Evolutionary conservation across 2,329 filamentous ascomycete genomes (phyloP).

Genomic region (Atkinsonella hypoxylon): DNA sequence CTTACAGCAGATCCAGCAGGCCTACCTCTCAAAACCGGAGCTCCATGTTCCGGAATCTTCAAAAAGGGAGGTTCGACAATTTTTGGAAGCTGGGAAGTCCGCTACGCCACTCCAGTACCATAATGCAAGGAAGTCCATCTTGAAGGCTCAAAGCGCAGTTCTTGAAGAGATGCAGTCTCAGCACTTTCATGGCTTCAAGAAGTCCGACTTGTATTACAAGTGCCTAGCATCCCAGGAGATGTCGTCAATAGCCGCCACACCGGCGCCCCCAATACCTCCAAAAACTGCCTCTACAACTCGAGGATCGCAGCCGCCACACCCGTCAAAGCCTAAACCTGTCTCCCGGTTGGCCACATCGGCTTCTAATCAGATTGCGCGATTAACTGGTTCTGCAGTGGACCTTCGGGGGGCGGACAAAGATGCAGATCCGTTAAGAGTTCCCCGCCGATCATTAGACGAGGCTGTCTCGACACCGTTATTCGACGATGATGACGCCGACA

Average conservation of each 20-base stretch:
- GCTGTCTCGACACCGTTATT: conserved; percentile 44
- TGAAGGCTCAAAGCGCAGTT: conserved; percentile 70
- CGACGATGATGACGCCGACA: conserved; percentile 70
- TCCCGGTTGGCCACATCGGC: conserved; percentile 28
- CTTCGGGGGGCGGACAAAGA: conserved; percentile 25
- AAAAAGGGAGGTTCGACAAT: conserved; percentile 59
- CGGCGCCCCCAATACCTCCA: conserved; percentile 4
- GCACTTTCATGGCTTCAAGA: conserved; percentile 78
- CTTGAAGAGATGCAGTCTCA: conserved; percentile 73
- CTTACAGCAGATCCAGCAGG: conserved; percentile 81
- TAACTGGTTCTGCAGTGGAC: conserved; percentile 37
- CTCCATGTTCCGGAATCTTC: conserved; percentile 63
- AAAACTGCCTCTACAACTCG: conserved; percentile 13
- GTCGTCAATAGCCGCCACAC: conserved; percentile 17
- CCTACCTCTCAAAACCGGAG: conserved; percentile 73
- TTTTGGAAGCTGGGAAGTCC: conserved; percentile 63
- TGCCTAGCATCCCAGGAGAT: conserved; percentile 81
- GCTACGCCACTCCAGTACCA: conserved; percentile 76
- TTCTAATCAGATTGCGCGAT: conserved; percentile 24
- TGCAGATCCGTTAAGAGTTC: conserved; percentile 26
- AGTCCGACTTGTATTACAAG: conserved; percentile 91
- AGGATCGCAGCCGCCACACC: conserved; percentile 28
- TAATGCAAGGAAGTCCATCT: conserved; percentile 65
- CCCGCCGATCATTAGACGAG: conserved; percentile 63
- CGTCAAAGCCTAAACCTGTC: conserved; percentile 30